Percentiles rank a stretch among this genome's conserved stretches.
Conservation (phyloP, 2,329 filamentous ascomycete genomes). For the Massarina eburnea region DNA sequence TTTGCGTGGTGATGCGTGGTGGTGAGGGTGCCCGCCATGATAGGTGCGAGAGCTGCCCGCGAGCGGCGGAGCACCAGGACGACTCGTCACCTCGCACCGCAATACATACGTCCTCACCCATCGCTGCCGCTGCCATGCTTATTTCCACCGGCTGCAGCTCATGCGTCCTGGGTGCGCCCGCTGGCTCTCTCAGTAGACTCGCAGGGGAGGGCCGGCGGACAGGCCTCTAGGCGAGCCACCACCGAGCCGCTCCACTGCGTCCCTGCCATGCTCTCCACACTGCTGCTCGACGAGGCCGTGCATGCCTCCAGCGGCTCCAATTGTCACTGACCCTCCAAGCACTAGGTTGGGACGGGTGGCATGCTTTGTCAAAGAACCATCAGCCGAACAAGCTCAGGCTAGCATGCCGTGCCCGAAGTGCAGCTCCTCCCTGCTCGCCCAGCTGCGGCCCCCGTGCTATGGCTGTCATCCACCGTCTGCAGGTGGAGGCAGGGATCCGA, state of each 20-base stretch:
- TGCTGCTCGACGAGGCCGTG: conserved; percentile 25
- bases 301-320: conserved; percentile 38
- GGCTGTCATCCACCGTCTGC: conserved; percentile 43
- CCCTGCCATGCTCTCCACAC: conserved; percentile 28
- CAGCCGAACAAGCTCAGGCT: conserved; percentile 44
- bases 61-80: background rate
- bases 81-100: background rate
- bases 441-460: conserved; percentile 40
- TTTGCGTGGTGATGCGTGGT: background rate
- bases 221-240: conserved; percentile 1
- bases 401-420: conserved; percentile 38
- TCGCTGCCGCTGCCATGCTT: background rate
- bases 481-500: conserved; percentile 35
- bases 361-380: conserved; percentile 42
- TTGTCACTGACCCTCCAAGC: conserved; percentile 31
- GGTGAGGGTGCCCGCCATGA: background rate
- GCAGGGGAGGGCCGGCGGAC: conserved; percentile 1
- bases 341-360: conserved; percentile 23
- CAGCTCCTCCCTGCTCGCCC: conserved; percentile 28
- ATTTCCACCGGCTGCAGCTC: background rate
- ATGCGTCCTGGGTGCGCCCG: background rate
- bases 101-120: background rate
- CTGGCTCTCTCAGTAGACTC: background rate
- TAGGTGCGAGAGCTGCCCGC: background rate
- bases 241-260: conserved; percentile 7